phyloP scores from a whole-genome alignment of 2,329 filamentous ascomycete species.

The Trichophaea hybrida region DNA sequence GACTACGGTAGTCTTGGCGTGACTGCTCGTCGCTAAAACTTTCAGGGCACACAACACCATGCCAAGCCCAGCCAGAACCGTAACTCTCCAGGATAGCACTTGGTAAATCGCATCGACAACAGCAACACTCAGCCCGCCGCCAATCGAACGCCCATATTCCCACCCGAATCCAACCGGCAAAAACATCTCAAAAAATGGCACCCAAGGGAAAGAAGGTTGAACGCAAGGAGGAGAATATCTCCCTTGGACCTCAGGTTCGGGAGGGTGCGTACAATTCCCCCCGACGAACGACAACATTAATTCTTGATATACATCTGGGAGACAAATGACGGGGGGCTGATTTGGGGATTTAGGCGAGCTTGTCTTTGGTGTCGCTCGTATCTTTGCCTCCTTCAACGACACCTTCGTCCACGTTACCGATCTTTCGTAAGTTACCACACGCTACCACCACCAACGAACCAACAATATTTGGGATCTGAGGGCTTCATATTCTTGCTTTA shows the following conservation, averaged over 20 bases:
- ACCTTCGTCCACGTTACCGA: constrained; percentile 98
- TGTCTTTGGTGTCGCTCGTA: constrained; percentile 94
- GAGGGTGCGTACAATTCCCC: constrained; percentile 51
- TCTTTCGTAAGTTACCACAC: constrained; percentile 50
- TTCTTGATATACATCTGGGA: neutral
- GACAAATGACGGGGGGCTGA: neutral
- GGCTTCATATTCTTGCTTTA: constrained; percentile 3
- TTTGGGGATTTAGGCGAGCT: constrained; percentile 58
- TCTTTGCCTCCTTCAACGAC: constrained; percentile 91
- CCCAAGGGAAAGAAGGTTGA: constrained; percentile 72
- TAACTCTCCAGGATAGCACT: too few species aligned
- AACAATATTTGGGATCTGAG: constrained; percentile 5
- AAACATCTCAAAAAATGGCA: constrained; percentile 46
- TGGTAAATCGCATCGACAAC: neutral
- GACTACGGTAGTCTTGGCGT: too few species aligned
- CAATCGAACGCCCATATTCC: neutral
- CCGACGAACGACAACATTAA: neutral
- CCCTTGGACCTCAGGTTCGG: constrained; percentile 87
- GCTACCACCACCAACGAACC: neutral
- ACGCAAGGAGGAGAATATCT: constrained; percentile 92
- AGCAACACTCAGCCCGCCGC: neutral
- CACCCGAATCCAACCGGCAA: neutral
- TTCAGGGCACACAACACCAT: too few species aligned
- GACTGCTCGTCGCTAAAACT: too few species aligned
- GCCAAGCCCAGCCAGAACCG: too few species aligned